These are phyloP conservation scores for Boletus sensibilis DNA, from an alignment of 768 basidiomycete genomes.

Conservation along the genomic window DNA sequence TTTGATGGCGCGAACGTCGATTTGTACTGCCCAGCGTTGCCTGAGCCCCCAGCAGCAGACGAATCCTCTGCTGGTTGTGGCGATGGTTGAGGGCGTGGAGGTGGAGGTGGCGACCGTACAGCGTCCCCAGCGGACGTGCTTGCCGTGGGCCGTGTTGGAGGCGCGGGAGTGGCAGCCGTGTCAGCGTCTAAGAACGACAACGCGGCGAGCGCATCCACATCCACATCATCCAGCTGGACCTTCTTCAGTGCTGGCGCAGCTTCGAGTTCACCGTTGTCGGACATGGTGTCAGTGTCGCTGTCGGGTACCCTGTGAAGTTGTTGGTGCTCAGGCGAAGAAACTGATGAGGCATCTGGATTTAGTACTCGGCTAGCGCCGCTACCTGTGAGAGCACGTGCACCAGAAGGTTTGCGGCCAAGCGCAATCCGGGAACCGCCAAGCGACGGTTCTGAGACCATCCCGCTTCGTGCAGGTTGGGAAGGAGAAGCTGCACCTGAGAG, in stretches of 20 bases:
- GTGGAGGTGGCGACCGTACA: slow-evolving; percentile 8
- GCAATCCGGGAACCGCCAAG: slow-evolving; percentile 37
- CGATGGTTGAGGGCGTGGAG: slow-evolving; percentile 29
- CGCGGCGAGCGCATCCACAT: slow-evolving; percentile 75
- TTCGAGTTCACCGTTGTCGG: slow-evolving; percentile 18
- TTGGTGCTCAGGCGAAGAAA: slow-evolving; percentile 39
- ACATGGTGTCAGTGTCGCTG: slow-evolving; percentile 36
- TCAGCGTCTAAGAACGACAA: slow-evolving; percentile 66
- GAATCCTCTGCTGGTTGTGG: slow-evolving; percentile 38
- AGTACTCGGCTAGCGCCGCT: slow-evolving; percentile 36
- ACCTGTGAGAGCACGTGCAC: slow-evolving; percentile 67
- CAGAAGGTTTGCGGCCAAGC: slow-evolving; percentile 71
- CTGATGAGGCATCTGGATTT: slow-evolving; percentile 35
- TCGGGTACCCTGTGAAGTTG: slow-evolving; percentile 27
- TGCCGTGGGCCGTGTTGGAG: slow-evolving; percentile 11
- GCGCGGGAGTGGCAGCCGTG: slow-evolving; percentile 18
- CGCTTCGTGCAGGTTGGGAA: slow-evolving; percentile 21
- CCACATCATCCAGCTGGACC: slow-evolving; percentile 44
- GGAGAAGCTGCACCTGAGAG: slow-evolving; percentile 26
- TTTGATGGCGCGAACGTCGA: slow-evolving; percentile 89
- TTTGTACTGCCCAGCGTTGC: slow-evolving; percentile 49
- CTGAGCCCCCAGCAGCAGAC: slow-evolving; percentile 20
- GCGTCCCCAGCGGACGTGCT: slow-evolving; percentile 4
- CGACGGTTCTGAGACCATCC: slow-evolving; percentile 33
- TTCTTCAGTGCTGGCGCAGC: slow-evolving; percentile 11